Conservation (phyloP, 768 basidiomycete species). For the Boletellus emodensis region DNA sequence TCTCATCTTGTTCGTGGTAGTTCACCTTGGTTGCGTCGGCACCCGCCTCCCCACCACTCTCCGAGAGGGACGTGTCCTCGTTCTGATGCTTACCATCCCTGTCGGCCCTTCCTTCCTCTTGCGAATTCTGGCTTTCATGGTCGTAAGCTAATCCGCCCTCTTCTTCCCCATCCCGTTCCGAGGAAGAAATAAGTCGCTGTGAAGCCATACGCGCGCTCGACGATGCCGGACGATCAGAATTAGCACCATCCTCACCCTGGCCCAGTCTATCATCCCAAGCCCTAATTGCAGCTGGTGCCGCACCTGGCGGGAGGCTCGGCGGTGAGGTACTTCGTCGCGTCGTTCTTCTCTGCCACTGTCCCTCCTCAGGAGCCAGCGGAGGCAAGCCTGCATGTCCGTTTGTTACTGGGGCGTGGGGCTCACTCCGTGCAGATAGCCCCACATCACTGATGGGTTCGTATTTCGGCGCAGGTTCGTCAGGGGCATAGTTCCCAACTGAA, state of each 20-base stretch:
- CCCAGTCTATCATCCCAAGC: conserved; percentile 35
- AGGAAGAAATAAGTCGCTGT: conserved; percentile 32
- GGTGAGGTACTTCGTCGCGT: conserved; percentile 33
- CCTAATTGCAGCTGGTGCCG: conserved; percentile 36
- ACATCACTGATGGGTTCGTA: conserved; percentile 29
- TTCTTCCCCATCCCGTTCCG: conserved; percentile 28
- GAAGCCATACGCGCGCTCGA: conserved; percentile 34
- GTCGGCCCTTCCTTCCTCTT: neutral
- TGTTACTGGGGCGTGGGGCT: conserved; percentile 15
- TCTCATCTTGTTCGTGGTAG: conserved; percentile 1
- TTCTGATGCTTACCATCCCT: conserved; percentile 13
- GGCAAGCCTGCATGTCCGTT: conserved; percentile 13
- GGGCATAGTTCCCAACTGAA: conserved; percentile 13
- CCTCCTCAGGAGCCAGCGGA: conserved; percentile 9
- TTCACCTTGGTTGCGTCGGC: neutral
- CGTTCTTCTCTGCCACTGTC: conserved; percentile 20
- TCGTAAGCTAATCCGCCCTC: conserved; percentile 27
- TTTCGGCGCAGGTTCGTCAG: conserved; percentile 35
- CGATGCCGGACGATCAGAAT: conserved; percentile 28
- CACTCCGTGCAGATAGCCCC: conserved; percentile 8
- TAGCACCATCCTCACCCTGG: conserved; percentile 30
- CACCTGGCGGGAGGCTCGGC: conserved; percentile 41
- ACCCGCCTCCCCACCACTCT: conserved; percentile 7
- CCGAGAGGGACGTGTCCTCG: conserved; percentile 10
- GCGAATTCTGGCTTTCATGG: conserved; percentile 10